A percentile compares a stretch with the other conserved stretches of the same genome.
These are phyloP conservation scores for Crithidia fasciculata DNA, from an alignment of 208 protist species.

Conservation along the genomic window DNA sequence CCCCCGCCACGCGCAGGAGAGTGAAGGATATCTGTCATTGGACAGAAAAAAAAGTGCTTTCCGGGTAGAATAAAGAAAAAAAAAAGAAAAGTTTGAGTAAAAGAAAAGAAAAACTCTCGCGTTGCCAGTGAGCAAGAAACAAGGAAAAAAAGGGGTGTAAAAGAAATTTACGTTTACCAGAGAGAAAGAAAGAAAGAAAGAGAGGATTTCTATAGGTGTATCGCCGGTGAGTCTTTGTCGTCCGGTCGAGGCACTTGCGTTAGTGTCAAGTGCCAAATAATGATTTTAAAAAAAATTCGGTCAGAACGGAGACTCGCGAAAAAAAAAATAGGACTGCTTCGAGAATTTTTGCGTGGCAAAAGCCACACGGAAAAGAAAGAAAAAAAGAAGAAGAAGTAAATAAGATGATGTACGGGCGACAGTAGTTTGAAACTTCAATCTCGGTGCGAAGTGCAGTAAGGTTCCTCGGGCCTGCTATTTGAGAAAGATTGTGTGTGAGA, in stretches of 20 bases:
- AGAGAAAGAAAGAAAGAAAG: slow-evolving; percentile 19
- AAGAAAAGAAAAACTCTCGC: slow-evolving; percentile 1
- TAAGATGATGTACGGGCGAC: too few species aligned
- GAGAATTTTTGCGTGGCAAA: too few species aligned
- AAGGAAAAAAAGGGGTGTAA: background rate
- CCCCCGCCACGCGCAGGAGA: background rate
- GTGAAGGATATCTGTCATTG: background rate
- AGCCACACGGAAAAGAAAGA: too few species aligned
- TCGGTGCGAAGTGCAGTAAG: too few species aligned
- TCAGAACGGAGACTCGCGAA: background rate
- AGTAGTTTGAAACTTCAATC: too few species aligned
- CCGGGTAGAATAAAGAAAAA: background rate
- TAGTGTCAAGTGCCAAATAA: too few species aligned
- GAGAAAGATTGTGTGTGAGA: too few species aligned
- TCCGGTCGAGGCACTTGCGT: too few species aligned
- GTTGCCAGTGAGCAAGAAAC: background rate
- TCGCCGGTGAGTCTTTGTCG: background rate
- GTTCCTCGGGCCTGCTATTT: too few species aligned
- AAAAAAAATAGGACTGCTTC: slow-evolving; percentile 19
- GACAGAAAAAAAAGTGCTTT: slow-evolving; percentile 1
- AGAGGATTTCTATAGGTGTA: too few species aligned
- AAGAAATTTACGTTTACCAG: slow-evolving; percentile 2
- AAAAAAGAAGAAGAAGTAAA: too few species aligned
- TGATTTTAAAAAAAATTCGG: background rate
- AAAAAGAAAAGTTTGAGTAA: slow-evolving; percentile 2